These are phyloP conservation scores for Cercospora zeina DNA, from an alignment of 2,329 filamentous ascomycete genomes.

Conservation along the genomic window DNA sequence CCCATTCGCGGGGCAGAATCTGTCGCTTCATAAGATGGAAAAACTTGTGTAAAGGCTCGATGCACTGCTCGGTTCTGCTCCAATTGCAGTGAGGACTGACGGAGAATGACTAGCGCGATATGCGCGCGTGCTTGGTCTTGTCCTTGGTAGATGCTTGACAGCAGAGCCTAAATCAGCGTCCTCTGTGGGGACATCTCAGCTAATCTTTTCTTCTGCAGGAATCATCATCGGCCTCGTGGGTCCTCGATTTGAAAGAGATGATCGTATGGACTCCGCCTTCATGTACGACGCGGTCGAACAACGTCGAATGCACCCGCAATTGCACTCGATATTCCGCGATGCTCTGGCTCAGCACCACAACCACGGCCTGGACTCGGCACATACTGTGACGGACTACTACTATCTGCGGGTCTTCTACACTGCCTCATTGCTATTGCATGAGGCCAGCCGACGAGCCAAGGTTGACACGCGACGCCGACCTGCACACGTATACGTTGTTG, in stretches of 20 bases:
- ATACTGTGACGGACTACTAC: background rate
- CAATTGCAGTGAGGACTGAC: too few relatives aligned
- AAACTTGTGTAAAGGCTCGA: too few relatives aligned
- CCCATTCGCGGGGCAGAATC: background rate
- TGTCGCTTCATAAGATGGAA: background rate
- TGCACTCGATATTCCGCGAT: conserved; percentile 19
- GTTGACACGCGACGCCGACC: conserved; percentile 22
- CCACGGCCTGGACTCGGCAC: background rate
- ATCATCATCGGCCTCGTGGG: conserved; percentile 40
- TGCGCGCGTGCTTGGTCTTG: too few relatives aligned
- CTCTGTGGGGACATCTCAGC: background rate
- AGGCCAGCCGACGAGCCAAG: conserved; percentile 33
- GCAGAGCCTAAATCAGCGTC: background rate
- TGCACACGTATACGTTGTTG: conserved; percentile 38
- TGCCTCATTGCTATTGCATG: conserved; percentile 37
- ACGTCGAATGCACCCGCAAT: conserved; percentile 25
- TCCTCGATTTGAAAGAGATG: conserved; percentile 37
- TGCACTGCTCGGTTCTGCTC: too few relatives aligned
- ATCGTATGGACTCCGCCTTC: conserved; percentile 37
- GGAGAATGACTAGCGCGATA: too few relatives aligned
- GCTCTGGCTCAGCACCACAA: background rate
- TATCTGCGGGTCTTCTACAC: conserved; percentile 19
- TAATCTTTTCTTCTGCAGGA: conserved; percentile 1
- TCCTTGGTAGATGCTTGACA: too few relatives aligned
- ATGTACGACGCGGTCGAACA: conserved; percentile 26